Conservation (phyloP, 225 moss, liverwort and hornwort genomes). For the Physcomitrellopsis africana region DNA sequence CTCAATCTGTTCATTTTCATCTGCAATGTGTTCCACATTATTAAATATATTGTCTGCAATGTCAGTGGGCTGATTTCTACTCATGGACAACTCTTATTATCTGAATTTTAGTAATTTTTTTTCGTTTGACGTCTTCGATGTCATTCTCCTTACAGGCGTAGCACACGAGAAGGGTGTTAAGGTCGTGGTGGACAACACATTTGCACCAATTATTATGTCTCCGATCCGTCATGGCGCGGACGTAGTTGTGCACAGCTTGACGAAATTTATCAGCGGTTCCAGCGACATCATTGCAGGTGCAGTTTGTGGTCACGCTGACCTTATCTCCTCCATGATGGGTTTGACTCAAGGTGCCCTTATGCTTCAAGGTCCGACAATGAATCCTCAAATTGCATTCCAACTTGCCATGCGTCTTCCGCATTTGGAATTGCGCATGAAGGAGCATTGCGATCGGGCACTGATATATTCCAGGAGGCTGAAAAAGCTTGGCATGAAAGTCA, state of each 20-base stretch:
- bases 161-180: conserved; percentile 50
- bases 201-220: conserved; percentile 64
- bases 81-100: too few species aligned
- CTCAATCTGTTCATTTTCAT: not conserved
- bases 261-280: conserved; percentile 67
- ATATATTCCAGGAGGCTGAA: conserved; percentile 52
- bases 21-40: not conserved
- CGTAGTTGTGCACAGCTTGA: conserved; percentile 69
- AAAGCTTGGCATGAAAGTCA: conserved; percentile 63
- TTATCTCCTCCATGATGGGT: conserved; percentile 71
- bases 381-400: conserved; percentile 65
- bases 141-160: conserved; percentile 39
- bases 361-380: conserved; percentile 74
- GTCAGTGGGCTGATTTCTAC: not conserved
- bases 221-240: conserved; percentile 65
- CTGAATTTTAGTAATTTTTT: too few species aligned
- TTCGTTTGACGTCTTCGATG: conserved; percentile 1
- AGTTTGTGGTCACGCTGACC: conserved; percentile 56
- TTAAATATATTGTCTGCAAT: not conserved
- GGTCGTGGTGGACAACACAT: conserved; percentile 72
- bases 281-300: conserved; percentile 75
- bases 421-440: conserved; percentile 65
- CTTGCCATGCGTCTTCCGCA: conserved; percentile 62
- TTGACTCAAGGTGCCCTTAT: conserved; percentile 64
- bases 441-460: conserved; percentile 63